Evolutionary conservation across 805 yeast genomes (phyloP).

Genomic region (Citeromyces matritensis): DNA sequence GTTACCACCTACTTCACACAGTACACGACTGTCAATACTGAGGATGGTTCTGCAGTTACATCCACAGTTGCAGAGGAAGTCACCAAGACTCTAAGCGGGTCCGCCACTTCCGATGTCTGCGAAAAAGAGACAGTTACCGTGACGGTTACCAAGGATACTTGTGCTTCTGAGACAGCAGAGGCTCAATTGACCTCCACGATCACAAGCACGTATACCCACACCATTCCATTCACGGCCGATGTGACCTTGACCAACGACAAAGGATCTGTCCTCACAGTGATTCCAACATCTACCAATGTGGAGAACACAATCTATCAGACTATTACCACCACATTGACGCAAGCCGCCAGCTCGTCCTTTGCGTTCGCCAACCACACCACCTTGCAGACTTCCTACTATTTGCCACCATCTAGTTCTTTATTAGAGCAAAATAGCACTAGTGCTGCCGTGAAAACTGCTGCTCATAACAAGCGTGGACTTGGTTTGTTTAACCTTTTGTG

Average conservation of each 20-base stretch:
- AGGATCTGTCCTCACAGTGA: constrained; percentile 12
- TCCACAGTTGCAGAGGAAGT: background rate
- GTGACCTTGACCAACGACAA: constrained; percentile 14
- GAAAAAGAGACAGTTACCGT: constrained; percentile 2
- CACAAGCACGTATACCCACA: constrained; percentile 6
- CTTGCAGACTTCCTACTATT: constrained; percentile 1
- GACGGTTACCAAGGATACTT: constrained; percentile 1
- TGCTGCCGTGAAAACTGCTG: constrained; percentile 1
- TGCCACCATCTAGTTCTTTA: constrained; percentile 2
- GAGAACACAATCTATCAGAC: constrained; percentile 11
- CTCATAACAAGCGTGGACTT: background rate
- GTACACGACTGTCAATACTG: constrained; percentile 6
- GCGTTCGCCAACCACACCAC: background rate
- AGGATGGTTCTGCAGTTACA: background rate
- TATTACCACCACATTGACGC: constrained; percentile 4
- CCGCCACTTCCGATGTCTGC: constrained; percentile 1
- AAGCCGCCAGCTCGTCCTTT: background rate
- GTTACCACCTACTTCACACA: constrained; percentile 8
- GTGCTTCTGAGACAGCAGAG: constrained; percentile 2
- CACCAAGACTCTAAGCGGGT: constrained; percentile 2
- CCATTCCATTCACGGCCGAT: constrained; percentile 15
- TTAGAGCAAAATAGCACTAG: constrained; percentile 3
- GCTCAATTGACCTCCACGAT: constrained; percentile 4
- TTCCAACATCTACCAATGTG: constrained; percentile 13
- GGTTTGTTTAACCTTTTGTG: background rate